Evolutionary conservation across 2,329 filamentous ascomycete genomes (phyloP), one percentile per base, ranked within the genome.

Genomic region (Microcyclospora pomicola): DNA sequence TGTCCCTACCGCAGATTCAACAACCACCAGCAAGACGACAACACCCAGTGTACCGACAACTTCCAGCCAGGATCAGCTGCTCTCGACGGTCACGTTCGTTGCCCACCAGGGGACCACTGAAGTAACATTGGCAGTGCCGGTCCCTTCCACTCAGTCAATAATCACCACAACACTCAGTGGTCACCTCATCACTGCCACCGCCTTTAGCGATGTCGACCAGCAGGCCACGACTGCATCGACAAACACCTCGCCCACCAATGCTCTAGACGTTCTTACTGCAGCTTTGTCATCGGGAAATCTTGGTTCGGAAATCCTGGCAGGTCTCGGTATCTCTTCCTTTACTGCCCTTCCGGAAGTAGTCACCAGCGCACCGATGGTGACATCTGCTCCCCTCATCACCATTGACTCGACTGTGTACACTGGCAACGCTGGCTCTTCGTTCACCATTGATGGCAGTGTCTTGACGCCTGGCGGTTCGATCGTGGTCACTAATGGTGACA

Each of bases 351-450:
- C 12, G 6, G 30, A 31, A 15, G 14, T 31, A 6, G 4, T 31
- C 9, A 31, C 30, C 9, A 50, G 53, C 9, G 44, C 53, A 6
- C 52, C 58, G 9, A 36, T 40, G 1, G 49, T 53, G 15, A 59
- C 57, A 2, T 49, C 49, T 13, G 50, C 51, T 4, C 55, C 57
- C 15, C 28, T 44, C 10, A 42, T 59, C n/a, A 53, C 49, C 9
- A 27, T 59, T 11, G 54, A 40, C 14, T 50, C 44, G 13, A 53
- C 44, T 5, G 50, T 53, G 9, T 57, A 58, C 41, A 41, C 42
- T 35, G 40, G 51, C 2, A 53, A 55, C 35, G 31, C 44, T 15
- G 59, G 53, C n/a, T 53, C 58, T 1, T 59, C 56, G 1, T 58
- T 55, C 32, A 39, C 52, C 15, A 47, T 53, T 12, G 38, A 10